phyloP scores from a whole-genome alignment of 2,329 filamentous ascomycete species.

The Chaetoscypha palmicola region DNA sequence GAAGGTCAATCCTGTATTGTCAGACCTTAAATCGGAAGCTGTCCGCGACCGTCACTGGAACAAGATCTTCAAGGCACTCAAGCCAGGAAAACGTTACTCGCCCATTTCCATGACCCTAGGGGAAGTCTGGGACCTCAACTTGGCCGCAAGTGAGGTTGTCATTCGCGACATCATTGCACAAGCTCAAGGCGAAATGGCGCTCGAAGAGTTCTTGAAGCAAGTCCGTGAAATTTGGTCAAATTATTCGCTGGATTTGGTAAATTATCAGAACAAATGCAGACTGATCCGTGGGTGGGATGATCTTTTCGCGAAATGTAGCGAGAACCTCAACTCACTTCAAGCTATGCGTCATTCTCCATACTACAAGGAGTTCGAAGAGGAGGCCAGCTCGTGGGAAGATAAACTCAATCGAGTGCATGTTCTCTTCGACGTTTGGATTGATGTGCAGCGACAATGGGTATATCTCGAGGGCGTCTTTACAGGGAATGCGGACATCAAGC shows the following conservation, averaged over 20 bases:
- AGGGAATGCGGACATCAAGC: slow-evolving; percentile 97
- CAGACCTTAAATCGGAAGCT: slow-evolving; percentile 91
- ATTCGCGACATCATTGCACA: slow-evolving; percentile 92
- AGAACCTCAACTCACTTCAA: slow-evolving; percentile 94
- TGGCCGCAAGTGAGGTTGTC: slow-evolving; percentile 76
- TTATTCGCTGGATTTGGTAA: slow-evolving; percentile 88
- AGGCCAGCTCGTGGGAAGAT: slow-evolving; percentile 94
- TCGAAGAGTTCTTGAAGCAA: slow-evolving; percentile 95
- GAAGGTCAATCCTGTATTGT: slow-evolving; percentile 82
- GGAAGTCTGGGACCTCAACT: slow-evolving; percentile 95
- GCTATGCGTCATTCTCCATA: slow-evolving; percentile 99
- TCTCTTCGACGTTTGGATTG: slow-evolving; percentile 98
- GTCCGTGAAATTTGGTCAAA: slow-evolving; percentile 96
- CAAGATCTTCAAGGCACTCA: slow-evolving; percentile 94
- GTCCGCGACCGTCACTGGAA: slow-evolving; percentile 95
- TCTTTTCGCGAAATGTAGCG: slow-evolving; percentile 95
- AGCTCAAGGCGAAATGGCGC: slow-evolving; percentile 94
- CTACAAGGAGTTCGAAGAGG: slow-evolving; percentile 98
- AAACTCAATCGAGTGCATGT: slow-evolving; percentile 96
- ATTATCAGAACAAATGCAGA: slow-evolving; percentile 96
- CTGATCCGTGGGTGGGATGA: slow-evolving; percentile 98
- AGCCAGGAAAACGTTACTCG: slow-evolving; percentile 88
- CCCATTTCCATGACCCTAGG: slow-evolving; percentile 93
- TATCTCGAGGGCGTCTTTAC: slow-evolving; percentile 99
- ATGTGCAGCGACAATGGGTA: slow-evolving; percentile 99